Evolutionary conservation across 164 flowering plant species (phyloP), one percentile per base, ranked within the genome.

Genomic region (Echeveria elegans): DNA sequence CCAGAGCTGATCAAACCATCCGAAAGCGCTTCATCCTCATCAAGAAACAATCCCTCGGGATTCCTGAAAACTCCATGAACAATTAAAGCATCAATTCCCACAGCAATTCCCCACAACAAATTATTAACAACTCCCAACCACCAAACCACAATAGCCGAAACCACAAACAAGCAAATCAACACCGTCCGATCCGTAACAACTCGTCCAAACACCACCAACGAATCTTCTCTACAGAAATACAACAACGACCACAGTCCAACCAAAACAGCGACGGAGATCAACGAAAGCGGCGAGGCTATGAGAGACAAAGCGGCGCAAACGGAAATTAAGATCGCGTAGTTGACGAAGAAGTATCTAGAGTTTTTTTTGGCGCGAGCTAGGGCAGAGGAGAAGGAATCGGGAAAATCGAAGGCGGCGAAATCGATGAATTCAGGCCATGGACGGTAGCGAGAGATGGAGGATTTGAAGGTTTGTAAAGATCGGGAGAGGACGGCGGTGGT

Each of bases 371-470:
- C 21, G 5, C 80, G 73, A 23, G 19, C 14, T 6, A 18, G 18
- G 53, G 76, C 79, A 24, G 5, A 15, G 64, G 72, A 41, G 32
- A 77, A 64, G 29, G 80, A 72, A 10, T 68, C 63, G 0, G 81
- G 81, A 6, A 61, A 56, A 66, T 69, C 69, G 72, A 78, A 68
- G 29, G 68, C 47, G 58, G 52, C 69, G 73, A 70, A 31, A 52
- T 74, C 30, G 37, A 77, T 6, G 75, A 83, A 67, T 28, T 79
- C 83, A 2, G 80, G 70, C 82, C 80, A 83, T 34, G 87, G 87
- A n/a, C 84, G 84, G 59, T 71, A 61, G 34, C 73, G 70, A 53
- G 82, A 76, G 31, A 78, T 19, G 72, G 62, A 66, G 67, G 81
- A 30, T 29, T 76, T 67, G 66, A 81, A 69, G 74, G 77, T 79